These are phyloP conservation scores for Lactarius sanguifluus DNA, from an alignment of 768 basidiomycete genomes.

Conservation along the genomic window DNA sequence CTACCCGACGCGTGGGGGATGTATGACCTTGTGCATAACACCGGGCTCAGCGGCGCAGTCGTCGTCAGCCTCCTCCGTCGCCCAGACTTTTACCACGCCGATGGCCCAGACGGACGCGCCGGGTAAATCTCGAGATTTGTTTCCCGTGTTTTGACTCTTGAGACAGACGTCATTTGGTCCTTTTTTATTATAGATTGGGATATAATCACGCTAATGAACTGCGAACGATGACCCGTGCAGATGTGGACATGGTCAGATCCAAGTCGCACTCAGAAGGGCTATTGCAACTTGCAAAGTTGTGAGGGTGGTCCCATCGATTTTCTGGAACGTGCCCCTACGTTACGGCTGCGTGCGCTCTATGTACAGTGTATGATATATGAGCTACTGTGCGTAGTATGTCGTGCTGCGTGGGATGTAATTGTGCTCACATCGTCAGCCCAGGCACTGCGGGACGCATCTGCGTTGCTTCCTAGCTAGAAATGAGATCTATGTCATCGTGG, in stretches of 20 bases:
- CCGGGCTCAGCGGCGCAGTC: constrained; percentile 79
- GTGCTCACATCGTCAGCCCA: too few relatives aligned
- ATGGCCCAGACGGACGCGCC: constrained; percentile 62
- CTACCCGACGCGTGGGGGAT: constrained; percentile 65
- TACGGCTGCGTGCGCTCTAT: neutral
- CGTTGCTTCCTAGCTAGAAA: too few relatives aligned
- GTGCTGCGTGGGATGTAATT: neutral
- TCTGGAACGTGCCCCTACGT: neutral
- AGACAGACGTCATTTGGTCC: too few relatives aligned
- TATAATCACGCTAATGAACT: constrained; percentile 79
- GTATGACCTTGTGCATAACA: constrained; percentile 79
- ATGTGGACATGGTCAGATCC: constrained; percentile 77
- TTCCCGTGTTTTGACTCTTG: too few relatives aligned
- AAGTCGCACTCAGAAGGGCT: constrained; percentile 52
- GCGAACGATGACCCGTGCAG: constrained; percentile 55
- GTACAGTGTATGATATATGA: neutral
- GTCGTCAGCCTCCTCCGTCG: constrained; percentile 74
- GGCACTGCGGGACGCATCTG: too few relatives aligned
- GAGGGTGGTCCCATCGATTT: constrained; percentile 15
- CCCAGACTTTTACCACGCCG: constrained; percentile 71
- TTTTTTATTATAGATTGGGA: constrained; percentile 37
- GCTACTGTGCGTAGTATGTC: neutral
- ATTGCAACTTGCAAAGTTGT: constrained; percentile 44
- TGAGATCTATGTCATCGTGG: too few relatives aligned
- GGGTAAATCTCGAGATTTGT: constrained; percentile 42